Base-by-base conservation (phyloP, 352 stramenopile genomes). In the Phytophthora citrophthora region DNA sequence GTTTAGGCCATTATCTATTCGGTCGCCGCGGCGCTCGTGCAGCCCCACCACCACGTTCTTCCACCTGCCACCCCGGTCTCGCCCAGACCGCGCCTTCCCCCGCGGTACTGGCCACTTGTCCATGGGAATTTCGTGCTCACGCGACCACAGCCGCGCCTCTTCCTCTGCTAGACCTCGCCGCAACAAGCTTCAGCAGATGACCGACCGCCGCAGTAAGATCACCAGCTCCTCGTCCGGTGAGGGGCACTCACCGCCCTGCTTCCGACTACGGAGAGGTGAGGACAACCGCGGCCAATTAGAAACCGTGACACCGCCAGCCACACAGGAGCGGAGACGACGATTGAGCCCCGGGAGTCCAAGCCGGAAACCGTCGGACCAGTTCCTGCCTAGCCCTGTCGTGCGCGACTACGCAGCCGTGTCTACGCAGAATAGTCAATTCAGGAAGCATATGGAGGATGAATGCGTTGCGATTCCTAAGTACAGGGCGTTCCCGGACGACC, bases 381-480 rank as follows among this genome's bases (percentile, higher is more conserved):
- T 58, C 53, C 46, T 80, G 50, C 62, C 77, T 3, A 86, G 75
- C 38, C 68, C 77, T 11, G 67, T 89, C 1, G 76, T 90, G 54
- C 66, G 75, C 24, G 83, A 93, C 56, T 93, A 87, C 65, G 83
- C 77, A 8, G 86, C 83, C 20, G 77, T 92, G 45, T 88, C 82
- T 27, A 89, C 85, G 13, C 86, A 94, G 64, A 94, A 94, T 73
- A 88, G 80, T 61, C 79, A 81, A 57, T 90, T 90, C 56, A 74
- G 85, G 23, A 84, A 88, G 51, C 46, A 89, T 69, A 95, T 95
- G 87, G 87, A 95, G 57, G 87, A 95, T 69, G 84, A 90, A 54
- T 92, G 83, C 68, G 83, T 94, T 10, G 81, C 81, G 24, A 88
- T 92, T 57, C 82, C 81, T 23, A 80, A 82, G 53, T 90, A 86